These are phyloP conservation scores for Arabidopsis suecica DNA, from an alignment of 345 rosid genomes.

Conservation along the genomic window DNA sequence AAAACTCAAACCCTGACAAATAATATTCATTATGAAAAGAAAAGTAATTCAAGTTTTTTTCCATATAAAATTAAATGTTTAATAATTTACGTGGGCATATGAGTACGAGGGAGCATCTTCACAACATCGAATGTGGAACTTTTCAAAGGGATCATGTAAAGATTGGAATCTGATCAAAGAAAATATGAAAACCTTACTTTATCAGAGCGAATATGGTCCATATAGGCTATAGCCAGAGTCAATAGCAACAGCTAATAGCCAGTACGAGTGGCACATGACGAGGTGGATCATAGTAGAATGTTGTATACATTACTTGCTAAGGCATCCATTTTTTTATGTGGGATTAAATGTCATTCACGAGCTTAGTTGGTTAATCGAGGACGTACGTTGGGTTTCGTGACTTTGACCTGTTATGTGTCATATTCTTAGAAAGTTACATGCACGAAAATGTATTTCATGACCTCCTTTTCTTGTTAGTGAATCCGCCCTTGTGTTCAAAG, in stretches of 20 bases:
- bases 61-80: neutral
- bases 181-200: constrained; percentile 2
- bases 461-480: no score
- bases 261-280: neutral
- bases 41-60: neutral
- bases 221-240: neutral
- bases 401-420: no score
- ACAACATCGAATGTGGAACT: constrained; percentile 23
- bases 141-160: constrained; percentile 34
- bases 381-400: no score
- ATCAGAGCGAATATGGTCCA: constrained; percentile 28
- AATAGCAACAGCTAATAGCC: constrained; percentile 15
- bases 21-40: neutral
- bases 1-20: neutral
- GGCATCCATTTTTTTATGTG: no score
- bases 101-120: constrained; percentile 38
- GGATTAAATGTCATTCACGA: no score
- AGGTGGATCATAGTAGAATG: neutral
- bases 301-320: neutral
- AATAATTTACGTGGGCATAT: constrained; percentile 19
- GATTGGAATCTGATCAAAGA: constrained; percentile 38
- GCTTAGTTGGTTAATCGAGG: no score
- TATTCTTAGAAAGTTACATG: no score
- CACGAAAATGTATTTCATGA: no score
- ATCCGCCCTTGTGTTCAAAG: no score